A percentile compares a stretch with the other conserved stretches of the same genome.
These are phyloP conservation scores for Wickerhamomyces pijperi DNA, from an alignment of 805 yeast genomes.

Conservation along the genomic window DNA sequence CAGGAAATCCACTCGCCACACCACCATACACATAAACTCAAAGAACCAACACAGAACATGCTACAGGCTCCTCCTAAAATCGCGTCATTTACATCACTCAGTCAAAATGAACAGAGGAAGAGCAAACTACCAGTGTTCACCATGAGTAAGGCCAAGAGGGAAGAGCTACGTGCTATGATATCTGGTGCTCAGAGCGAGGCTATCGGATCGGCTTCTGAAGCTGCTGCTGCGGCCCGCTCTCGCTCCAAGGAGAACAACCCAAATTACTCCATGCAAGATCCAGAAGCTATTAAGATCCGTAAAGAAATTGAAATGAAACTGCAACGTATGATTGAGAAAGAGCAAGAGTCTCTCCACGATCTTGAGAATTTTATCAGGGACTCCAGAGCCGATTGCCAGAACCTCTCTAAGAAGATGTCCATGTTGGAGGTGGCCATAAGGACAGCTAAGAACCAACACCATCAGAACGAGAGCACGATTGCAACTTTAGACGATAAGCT, in stretches of 20 bases:
- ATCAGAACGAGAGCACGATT: conserved; percentile 8
- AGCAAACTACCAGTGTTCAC: not conserved
- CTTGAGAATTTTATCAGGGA: conserved; percentile 6
- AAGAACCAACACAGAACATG: not conserved
- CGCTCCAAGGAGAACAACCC: not conserved
- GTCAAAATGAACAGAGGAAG: not conserved
- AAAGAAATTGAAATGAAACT: conserved; percentile 5
- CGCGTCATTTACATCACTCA: not conserved
- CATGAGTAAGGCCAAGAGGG: not conserved
- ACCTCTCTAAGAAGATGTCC: conserved; percentile 1
- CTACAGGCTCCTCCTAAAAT: not conserved
- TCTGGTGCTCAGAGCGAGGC: not conserved
- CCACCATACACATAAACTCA: too few relatives aligned
- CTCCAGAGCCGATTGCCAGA: conserved; percentile 2
- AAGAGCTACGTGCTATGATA: not conserved
- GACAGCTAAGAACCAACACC: conserved; percentile 7
- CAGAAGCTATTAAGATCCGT: conserved; percentile 9
- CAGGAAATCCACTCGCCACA: not conserved
- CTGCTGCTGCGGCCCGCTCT: too few relatives aligned
- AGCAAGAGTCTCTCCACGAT: conserved; percentile 5
- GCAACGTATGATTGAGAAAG: conserved; percentile 5
- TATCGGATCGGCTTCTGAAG: too few relatives aligned
- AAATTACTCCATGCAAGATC: conserved; percentile 3
- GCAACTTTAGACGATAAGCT: conserved; percentile 8
- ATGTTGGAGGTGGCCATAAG: conserved; percentile 1